phyloP scores from a whole-genome alignment of 176 grass and related monocot species.

The Hsuehochloa calcarea region DNA sequence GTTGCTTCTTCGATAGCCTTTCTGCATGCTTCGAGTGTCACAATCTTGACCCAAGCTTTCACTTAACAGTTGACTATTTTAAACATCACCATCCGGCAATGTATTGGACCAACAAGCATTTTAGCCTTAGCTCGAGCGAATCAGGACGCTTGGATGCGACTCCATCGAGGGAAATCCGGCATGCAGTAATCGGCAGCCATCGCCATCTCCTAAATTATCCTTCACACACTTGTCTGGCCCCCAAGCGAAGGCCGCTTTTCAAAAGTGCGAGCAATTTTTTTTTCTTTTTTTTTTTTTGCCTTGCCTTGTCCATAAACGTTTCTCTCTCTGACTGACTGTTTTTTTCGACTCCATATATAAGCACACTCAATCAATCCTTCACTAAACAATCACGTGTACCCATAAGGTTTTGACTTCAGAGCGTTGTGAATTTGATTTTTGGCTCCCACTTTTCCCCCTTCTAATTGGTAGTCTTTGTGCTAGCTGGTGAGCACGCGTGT shows the following conservation, averaged over 20 bases:
- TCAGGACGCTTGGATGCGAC: neutral
- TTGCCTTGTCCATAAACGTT: neutral
- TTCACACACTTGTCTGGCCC: neutral
- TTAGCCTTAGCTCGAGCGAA: neutral
- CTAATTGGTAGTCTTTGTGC: neutral
- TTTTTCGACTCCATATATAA: no score
- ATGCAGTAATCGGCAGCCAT: neutral
- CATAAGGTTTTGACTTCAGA: neutral
- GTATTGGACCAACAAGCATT: conserved; percentile 9
- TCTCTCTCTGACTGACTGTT: neutral
- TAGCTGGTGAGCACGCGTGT: neutral
- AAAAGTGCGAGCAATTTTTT: neutral
- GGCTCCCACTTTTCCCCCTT: no score
- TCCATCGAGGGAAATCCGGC: neutral
- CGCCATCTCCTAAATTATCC: neutral
- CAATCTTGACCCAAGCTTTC: conserved; percentile 6
- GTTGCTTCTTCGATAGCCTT: neutral
- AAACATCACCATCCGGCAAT: neutral
- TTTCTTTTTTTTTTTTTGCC: neutral
- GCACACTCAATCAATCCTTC: neutral
- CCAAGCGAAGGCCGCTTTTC: neutral
- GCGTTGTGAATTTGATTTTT: neutral
- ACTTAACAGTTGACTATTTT: conserved; percentile 14
- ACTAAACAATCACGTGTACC: neutral
- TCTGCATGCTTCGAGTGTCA: conserved; percentile 1